phyloP scores from a whole-genome alignment of 257 asterid species.

The Rhazya stricta region DNA sequence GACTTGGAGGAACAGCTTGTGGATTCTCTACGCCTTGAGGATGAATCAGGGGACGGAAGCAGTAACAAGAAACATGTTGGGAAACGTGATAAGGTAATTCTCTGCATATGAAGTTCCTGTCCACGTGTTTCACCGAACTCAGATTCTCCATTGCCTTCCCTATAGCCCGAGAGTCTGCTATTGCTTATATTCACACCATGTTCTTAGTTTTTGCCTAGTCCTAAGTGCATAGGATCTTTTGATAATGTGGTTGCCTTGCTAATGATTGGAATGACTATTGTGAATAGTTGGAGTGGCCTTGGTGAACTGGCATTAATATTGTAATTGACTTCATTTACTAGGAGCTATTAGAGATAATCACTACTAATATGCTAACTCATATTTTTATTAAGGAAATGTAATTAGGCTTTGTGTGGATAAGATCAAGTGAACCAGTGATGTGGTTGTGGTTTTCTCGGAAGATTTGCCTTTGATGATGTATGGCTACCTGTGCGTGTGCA shows the following conservation, averaged over 20 bases:
- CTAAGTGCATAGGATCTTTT: background rate
- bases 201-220: background rate
- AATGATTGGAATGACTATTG: background rate
- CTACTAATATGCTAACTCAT: background rate
- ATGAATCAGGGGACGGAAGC: conserved; percentile 44
- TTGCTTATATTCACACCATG: background rate
- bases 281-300: background rate
- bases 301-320: background rate
- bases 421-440: background rate
- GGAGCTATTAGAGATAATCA: background rate
- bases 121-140: background rate
- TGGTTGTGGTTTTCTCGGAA: background rate
- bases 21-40: conserved; percentile 46
- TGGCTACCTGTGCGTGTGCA: background rate
- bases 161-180: too few species aligned
- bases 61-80: conserved; percentile 40
- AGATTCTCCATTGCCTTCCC: background rate
- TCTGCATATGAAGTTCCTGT: background rate
- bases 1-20: conserved; percentile 47
- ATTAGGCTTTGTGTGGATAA: background rate
- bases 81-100: conserved; percentile 61
- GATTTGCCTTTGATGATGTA: background rate
- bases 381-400: background rate
- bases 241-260: too few species aligned
- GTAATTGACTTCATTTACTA: background rate